Percentiles rank a stretch among this genome's conserved stretches.
Evolutionary conservation across 2,329 filamentous ascomycete genomes (phyloP).

Genomic region (Ceratocystis diversiconidia): DNA sequence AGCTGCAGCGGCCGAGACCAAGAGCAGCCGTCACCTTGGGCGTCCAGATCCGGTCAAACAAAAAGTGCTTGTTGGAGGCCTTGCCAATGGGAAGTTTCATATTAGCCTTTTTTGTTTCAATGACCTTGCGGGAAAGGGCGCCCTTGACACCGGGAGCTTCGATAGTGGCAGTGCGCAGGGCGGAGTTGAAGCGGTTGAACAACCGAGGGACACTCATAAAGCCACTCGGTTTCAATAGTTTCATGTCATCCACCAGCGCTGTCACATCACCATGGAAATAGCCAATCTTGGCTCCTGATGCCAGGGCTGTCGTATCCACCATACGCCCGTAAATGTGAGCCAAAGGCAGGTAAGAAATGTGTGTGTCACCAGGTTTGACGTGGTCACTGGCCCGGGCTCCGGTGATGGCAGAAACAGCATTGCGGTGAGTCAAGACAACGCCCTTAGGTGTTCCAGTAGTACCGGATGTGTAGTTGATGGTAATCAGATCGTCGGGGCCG

Average conservation of each 20-base stretch:
- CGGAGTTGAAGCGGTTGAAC: constrained; percentile 78
- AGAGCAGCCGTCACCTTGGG: constrained; percentile 74
- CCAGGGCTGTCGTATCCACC: constrained; percentile 60
- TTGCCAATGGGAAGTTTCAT: constrained; percentile 57
- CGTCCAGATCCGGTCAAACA: constrained; percentile 81
- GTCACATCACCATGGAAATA: constrained; percentile 90
- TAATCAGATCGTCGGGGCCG: constrained; percentile 60
- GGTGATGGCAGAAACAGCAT: constrained; percentile 60
- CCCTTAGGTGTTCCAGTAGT: constrained; percentile 75
- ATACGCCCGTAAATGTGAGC: constrained; percentile 90
- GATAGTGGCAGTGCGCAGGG: constrained; percentile 64
- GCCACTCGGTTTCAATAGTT: constrained; percentile 65
- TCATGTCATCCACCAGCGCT: constrained; percentile 79
- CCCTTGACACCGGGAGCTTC: constrained; percentile 70
- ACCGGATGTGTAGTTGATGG: constrained; percentile 83
- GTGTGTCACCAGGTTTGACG: constrained; percentile 41
- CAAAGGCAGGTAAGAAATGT: constrained; percentile 78
- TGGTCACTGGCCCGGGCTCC: constrained; percentile 42
- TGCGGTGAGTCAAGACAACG: constrained; percentile 67
- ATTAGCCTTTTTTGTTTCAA: constrained; percentile 64
- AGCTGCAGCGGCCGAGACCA: constrained; percentile 57
- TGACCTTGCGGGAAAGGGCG: constrained; percentile 62
- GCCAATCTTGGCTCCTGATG: constrained; percentile 60
- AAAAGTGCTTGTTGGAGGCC: constrained; percentile 62
- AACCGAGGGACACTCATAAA: constrained; percentile 85